Evolutionary conservation across 1,139 yeast genomes (phyloP), one percentile per base, ranked within the genome.

Genomic region (Yamadazyma jaroonii): DNA sequence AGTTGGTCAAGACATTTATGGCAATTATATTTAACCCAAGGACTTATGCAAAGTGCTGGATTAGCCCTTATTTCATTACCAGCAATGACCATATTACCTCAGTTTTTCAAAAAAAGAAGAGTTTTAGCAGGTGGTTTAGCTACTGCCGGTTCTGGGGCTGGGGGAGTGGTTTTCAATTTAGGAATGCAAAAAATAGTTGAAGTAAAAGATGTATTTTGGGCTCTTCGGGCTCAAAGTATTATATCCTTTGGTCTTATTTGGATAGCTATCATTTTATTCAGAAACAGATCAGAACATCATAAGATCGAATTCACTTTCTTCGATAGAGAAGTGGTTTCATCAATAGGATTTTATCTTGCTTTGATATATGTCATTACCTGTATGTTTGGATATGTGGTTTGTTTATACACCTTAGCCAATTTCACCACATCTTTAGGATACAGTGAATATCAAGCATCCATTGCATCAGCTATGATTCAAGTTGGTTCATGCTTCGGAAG

Each of bases 61-160:
- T 57, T 74, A 21, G 77, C 77, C 0, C 48, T 71, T 17, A 64
- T 72, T 47, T 62, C 74, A 27, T 50, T 72, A 9, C 76, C 74
- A 3, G 61, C 70, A 3, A 50, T 66, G 17, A 60, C 72, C 6
- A 53, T 74, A 6, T 39, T 72, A 9, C 71, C 74, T 10, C 83
- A 77, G 44, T 82, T 75, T 61, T 82, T 81, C 56, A 62, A 72
- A 43, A 67, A 62, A 43, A 70, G 62, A 42, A 65, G 84, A 41
- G 77, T 81, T 0, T 54, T 79, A 21, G 87, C 84, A 1, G 57
- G 71, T 9, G 83, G 85, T 3, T 46, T 81, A 2, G 74, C 77
- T 0, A 70, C 81, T 0, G 72, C 80, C 1, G 86, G 87, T 0
- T 71, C 84, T 1, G 80, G 84, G 7, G 57, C 72, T 6, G 89